Percentiles rank a stretch among this genome's conserved stretches.
phyloP scores from a whole-genome alignment of 169 alveolate species.

The Eimeria brunetti region DNA sequence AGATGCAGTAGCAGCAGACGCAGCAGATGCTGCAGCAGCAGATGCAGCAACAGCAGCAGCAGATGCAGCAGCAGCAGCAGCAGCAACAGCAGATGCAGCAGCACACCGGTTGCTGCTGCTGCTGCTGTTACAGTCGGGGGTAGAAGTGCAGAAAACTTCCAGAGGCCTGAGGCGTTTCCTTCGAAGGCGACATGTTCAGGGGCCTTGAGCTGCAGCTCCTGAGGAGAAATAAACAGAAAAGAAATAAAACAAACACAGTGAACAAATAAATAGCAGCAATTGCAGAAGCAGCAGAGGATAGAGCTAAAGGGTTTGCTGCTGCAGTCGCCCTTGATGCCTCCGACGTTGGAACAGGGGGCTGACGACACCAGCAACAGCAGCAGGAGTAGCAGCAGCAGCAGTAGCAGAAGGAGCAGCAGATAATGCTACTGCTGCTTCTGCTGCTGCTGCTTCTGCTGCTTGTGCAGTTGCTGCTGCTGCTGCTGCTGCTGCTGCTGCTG shows the following conservation, averaged over 20 bases:
- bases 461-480: not conserved
- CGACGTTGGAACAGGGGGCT: too few relatives aligned
- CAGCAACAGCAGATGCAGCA: too few relatives aligned
- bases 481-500: not conserved
- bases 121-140: not conserved
- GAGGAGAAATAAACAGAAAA: not conserved
- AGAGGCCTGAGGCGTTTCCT: not conserved
- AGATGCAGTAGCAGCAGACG: too few relatives aligned
- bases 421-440: not conserved
- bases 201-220: not conserved
- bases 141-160: constrained; percentile 44
- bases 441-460: not conserved
- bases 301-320: not conserved
- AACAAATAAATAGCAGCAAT: not conserved
- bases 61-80: too few relatives aligned
- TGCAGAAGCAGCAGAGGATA: not conserved
- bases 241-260: not conserved
- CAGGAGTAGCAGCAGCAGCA: not conserved
- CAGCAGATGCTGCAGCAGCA: too few relatives aligned
- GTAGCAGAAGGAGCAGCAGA: not conserved
- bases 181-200: constrained; percentile 8
- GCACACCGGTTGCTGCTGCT: not conserved
- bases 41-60: too few relatives aligned
- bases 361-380: not conserved
- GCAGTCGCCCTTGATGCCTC: too few relatives aligned